Base-by-base conservation (phyloP, 148 eudicot species). In the Dysphania ambrosioides region DNA sequence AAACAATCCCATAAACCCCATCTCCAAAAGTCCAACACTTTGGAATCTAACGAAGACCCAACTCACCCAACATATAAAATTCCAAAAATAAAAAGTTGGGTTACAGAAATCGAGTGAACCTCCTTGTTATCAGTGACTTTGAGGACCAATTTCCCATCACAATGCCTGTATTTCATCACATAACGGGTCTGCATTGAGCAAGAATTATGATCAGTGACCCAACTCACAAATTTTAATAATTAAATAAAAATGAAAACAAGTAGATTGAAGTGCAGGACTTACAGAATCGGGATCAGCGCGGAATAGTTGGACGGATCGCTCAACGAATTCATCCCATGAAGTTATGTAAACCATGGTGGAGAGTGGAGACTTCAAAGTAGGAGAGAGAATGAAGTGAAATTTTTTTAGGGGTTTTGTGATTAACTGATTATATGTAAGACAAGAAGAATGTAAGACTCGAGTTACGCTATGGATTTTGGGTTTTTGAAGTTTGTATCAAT, bases 101-200 rank as follows among this genome's bases (percentile, higher is more conserved):
- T 63, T 8, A 27, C 56, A 73, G 11, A 44, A 41, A 56, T 5
- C 8, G 34, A 55, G 15, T 16, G n/a, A 8, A 94, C 97, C 98
- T 87, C 88, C 67, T 79, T 86, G 72, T 94, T 90, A 75, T 94
- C 97, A 23, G 98, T 88, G 72, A 94, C 97, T 85, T 94, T 94
- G 31, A 94, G 97, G 1, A 94, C 93, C 85, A 94, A 86, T 83
- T 93, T 94, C 0, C 96, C 98, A 29, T 94, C 97, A 70, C 90
- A 91, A 60, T 91, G 90, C 69, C 97, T 78, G 83, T 94, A 94
- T 56, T 94, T 94, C 97, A 91, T 90, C 29, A 51, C 75, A 70
- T 91, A 94, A 62, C 97, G 93, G 35, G 93, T 86, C 98, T 94
- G 79, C 44, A 53, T 47, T 51, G 7, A 55, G 1, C 19, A 64